phyloP scores from a whole-genome alignment of 371 early-diverging fungal genomes.

The Lichtheimia ramosa region DNA sequence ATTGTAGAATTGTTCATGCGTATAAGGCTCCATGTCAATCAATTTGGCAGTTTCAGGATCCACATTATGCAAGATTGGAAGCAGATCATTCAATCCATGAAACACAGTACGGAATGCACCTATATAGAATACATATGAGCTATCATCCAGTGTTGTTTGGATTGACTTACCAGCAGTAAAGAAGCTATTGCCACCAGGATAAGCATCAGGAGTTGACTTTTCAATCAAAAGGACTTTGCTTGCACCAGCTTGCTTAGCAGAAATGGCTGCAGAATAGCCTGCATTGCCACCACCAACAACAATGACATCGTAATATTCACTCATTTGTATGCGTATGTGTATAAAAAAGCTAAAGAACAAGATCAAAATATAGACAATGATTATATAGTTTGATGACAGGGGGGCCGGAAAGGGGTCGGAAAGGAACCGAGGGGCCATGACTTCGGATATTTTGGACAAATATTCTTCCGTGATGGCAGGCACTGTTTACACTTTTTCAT shows the following conservation, averaged over 20 bases:
- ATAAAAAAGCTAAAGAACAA: background rate
- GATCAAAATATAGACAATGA: too few relatives aligned
- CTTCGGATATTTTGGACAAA: too few relatives aligned
- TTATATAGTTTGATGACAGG: too few relatives aligned
- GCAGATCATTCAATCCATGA: slow-evolving; percentile 15
- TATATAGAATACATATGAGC: background rate
- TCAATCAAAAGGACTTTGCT: slow-evolving; percentile 17
- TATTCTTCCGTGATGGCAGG: too few relatives aligned
- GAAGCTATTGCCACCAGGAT: slow-evolving; percentile 19
- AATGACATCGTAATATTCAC: slow-evolving; percentile 11
- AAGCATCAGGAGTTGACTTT: slow-evolving; percentile 12
- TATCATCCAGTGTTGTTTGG: background rate
- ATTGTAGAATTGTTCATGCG: slow-evolving; percentile 9
- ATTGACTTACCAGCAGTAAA: slow-evolving; percentile 17
- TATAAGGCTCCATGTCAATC: slow-evolving; percentile 23
- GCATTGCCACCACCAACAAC: slow-evolving; percentile 22
- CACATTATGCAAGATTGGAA: slow-evolving; percentile 16
- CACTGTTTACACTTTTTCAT: too few relatives aligned
- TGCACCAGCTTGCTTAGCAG: slow-evolving; percentile 23
- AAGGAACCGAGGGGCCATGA: too few relatives aligned
- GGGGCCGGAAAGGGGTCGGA: too few relatives aligned
- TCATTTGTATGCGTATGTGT: background rate
- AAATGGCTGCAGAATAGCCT: slow-evolving; percentile 17
- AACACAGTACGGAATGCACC: slow-evolving; percentile 21
- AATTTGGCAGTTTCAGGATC: slow-evolving; percentile 11